These are phyloP conservation scores for Sphaerobolus stellatus DNA, from an alignment of 1,284 basidiomycete species.

Conservation along the genomic window DNA sequence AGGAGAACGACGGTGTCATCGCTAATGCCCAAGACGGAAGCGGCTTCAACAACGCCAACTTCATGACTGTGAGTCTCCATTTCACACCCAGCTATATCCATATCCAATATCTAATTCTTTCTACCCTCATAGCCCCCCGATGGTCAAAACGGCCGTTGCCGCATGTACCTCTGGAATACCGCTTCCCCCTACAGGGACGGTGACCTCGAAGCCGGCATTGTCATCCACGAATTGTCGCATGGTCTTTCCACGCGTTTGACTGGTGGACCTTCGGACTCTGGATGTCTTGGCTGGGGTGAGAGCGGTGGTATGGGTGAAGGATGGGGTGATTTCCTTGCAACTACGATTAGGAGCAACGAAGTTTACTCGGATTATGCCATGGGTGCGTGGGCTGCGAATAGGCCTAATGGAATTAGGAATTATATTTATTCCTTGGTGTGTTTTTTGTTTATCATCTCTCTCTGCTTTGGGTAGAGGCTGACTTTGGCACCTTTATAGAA, in stretches of 20 bases:
- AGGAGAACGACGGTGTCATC: constrained; percentile 87
- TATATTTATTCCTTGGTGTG: constrained; percentile 76
- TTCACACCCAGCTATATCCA: constrained; percentile 38
- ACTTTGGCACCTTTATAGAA: constrained; percentile 39
- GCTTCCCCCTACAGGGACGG: constrained; percentile 89
- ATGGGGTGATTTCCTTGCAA: constrained; percentile 86
- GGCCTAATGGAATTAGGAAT: constrained; percentile 78
- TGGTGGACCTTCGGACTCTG: constrained; percentile 90
- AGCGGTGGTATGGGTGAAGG: constrained; percentile 96
- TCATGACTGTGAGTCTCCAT: constrained; percentile 22
- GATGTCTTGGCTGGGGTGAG: constrained; percentile 94
- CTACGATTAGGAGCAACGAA: constrained; percentile 74
- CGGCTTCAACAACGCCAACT: constrained; percentile 81
- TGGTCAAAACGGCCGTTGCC: constrained; percentile 80
- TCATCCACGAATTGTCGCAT: constrained; percentile 88
- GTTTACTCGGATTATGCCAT: constrained; percentile 80
- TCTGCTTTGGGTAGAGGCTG: background rate
- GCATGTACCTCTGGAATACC: constrained; percentile 97
- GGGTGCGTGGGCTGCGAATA: constrained; percentile 94
- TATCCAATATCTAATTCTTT: constrained; percentile 32
- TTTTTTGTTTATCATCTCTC: constrained; percentile 5
- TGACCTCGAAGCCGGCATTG: constrained; percentile 91
- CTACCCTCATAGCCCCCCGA: constrained; percentile 29
- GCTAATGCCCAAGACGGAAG: constrained; percentile 94
- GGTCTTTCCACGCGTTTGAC: constrained; percentile 92